Conservation (phyloP, 192 early-diverging fungal species). For the Pecoramyces ruminantium region DNA sequence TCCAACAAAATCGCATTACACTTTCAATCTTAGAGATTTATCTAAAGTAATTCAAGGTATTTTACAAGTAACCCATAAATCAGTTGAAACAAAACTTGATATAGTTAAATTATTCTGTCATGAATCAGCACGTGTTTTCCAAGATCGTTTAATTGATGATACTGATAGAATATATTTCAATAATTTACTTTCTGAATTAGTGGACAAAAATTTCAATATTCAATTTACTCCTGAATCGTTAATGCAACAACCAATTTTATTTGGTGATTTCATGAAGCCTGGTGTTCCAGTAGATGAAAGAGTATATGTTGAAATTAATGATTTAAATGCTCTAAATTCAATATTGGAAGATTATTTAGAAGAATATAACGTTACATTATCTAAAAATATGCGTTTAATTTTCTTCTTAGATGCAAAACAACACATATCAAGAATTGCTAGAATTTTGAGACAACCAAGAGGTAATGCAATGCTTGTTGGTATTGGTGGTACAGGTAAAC, state of each 20-base stretch:
- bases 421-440: constrained; percentile 29
- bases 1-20: constrained; percentile 42
- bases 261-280: constrained; percentile 35
- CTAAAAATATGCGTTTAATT: constrained; percentile 33
- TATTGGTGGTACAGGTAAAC: constrained; percentile 39
- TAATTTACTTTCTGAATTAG: constrained; percentile 30
- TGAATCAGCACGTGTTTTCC: constrained; percentile 34
- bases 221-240: constrained; percentile 22
- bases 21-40: constrained; percentile 37
- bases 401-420: constrained; percentile 45
- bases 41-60: constrained; percentile 41
- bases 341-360: constrained; percentile 43
- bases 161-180: constrained; percentile 29
- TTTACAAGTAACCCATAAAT: constrained; percentile 19
- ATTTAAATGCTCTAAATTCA: constrained; percentile 32
- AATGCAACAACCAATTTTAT: constrained; percentile 30
- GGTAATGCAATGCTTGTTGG: constrained; percentile 40
- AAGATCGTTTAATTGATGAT: constrained; percentile 40
- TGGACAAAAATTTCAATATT: constrained; percentile 35
- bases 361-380: constrained; percentile 42
- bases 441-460: constrained; percentile 37
- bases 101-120: constrained; percentile 35
- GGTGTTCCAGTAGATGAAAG: constrained; percentile 37
- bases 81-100: constrained; percentile 19
- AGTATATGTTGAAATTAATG: constrained; percentile 29